phyloP scores from a whole-genome alignment of 2,329 filamentous ascomycete genomes.

The Fusarium irregulare region DNA sequence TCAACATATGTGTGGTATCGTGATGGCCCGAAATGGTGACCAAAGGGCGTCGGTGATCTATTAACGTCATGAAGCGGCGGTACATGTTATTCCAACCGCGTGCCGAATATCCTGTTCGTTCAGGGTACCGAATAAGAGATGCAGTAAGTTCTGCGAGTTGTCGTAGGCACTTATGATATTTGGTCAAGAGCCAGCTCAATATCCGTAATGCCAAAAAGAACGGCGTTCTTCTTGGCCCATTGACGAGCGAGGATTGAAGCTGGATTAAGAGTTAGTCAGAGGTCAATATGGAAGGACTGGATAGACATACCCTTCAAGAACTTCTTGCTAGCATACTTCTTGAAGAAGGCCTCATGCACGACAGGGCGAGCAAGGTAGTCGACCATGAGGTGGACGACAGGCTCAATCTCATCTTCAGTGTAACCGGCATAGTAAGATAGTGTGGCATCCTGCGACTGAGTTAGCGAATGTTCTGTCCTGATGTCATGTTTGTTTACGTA shows the following conservation, averaged over 20 bases:
- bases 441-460: constrained; percentile 74
- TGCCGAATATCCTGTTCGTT: constrained; percentile 46
- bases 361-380: constrained; percentile 94
- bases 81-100: constrained; percentile 49
- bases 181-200: constrained; percentile 63
- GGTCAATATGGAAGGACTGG: not conserved
- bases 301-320: constrained; percentile 90
- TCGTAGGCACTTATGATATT: constrained; percentile 47
- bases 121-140: constrained; percentile 32
- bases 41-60: constrained; percentile 46
- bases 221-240: constrained; percentile 88
- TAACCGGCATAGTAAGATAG: constrained; percentile 93
- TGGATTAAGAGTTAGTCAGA: constrained; percentile 52
- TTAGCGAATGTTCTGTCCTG: constrained; percentile 46
- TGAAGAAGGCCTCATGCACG: constrained; percentile 97
- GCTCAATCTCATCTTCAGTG: constrained; percentile 90
- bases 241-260: constrained; percentile 90
- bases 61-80: constrained; percentile 50
- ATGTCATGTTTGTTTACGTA: constrained; percentile 59
- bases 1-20: constrained; percentile 38
- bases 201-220: constrained; percentile 65
- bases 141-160: constrained; percentile 22
- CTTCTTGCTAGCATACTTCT: constrained; percentile 99
- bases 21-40: constrained; percentile 40
- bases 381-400: constrained; percentile 93